phyloP scores from a whole-genome alignment of 148 eudicot genomes.

The Camellia japonica region DNA sequence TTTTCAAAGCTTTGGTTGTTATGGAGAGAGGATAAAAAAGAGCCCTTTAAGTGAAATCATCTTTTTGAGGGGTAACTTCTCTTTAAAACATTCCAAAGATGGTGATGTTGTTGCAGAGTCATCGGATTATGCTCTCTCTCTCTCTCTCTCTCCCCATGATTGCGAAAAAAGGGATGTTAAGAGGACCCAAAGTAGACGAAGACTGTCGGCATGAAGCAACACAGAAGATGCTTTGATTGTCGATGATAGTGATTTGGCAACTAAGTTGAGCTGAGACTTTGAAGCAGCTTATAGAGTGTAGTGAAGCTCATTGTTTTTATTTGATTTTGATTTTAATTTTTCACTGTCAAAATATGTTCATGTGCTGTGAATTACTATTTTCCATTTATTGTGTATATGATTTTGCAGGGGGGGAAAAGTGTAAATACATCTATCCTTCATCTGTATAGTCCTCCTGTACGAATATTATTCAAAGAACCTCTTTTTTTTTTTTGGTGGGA shows the following conservation, averaged over 20 bases:
- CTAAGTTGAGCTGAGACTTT: slow-evolving; percentile 9
- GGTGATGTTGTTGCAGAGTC: slow-evolving; percentile 25
- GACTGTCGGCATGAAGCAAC: slow-evolving; percentile 32
- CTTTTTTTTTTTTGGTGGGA: too few species aligned
- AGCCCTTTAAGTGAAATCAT: slow-evolving; percentile 23
- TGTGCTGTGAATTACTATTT: neutral
- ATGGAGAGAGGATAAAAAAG: slow-evolving; percentile 4
- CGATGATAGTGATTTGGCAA: slow-evolving; percentile 21
- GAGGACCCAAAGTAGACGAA: slow-evolving; percentile 35
- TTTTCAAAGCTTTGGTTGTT: slow-evolving; percentile 26
- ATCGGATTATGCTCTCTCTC: slow-evolving; percentile 17
- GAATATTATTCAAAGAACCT: neutral
- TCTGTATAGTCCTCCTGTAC: neutral
- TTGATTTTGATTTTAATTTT: neutral
- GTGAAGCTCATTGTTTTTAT: neutral
- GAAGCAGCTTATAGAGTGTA: neutral
- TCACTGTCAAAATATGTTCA: neutral
- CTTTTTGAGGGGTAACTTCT: slow-evolving; percentile 25
- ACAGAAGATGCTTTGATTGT: slow-evolving; percentile 28
- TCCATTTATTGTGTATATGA: neutral
- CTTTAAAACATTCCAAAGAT: slow-evolving; percentile 37
- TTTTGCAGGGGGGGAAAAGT: neutral
- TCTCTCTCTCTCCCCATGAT: slow-evolving; percentile 19
- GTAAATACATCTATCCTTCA: too few species aligned
- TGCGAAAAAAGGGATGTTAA: slow-evolving; percentile 24